Base-by-base conservation (phyloP, 2,329 filamentous ascomycete species). In the Sporothrix luriei region DNA sequence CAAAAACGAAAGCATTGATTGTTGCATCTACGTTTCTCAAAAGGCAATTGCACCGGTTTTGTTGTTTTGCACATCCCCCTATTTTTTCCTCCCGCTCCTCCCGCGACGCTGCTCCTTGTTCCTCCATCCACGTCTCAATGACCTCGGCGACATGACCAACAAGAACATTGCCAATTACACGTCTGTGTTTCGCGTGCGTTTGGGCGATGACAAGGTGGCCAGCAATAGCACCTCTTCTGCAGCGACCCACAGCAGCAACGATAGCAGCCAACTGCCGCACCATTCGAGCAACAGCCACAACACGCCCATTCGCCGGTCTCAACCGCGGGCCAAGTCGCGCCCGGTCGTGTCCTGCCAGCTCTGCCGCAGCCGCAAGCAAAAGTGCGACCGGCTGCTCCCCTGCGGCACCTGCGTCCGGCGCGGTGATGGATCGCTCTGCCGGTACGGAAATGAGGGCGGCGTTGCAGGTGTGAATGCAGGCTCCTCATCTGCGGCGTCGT, bases 331-430 rank as follows among this genome's bases (percentile, higher is more conserved):
- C 38, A 69, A 68, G 33, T 33, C 70, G 3, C 77, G 82, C 7
- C 79, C 78, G 59, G 75, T 81, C 49, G 77, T 83, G 24, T 82
- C 82, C 5, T 83, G 81, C 73, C 75, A 76, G 2, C 74, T 77
- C 55, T 83, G 81, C 70, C 81, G 82, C 71, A 75, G 74, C 24
- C 80, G 81, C 70, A 83, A 83, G 74, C 77, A 80, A 9, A 79
- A 78, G 68, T 83, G 81, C 71, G 81, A 83, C 71, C 78, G 80
- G 16, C 78, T 78, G 52, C 80, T 74, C 38, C 72, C 80, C 1
- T 83, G 81, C 71, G 76, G 77, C 26, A 77, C 78, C 7, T 83
- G 82, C 71, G 74, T 74, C 66, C 80, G 78, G 74, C 78, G 81
- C 48, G 78, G 79, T 19, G 77, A 80, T n/a, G 74, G 71, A 4